These are phyloP conservation scores for Komagataella pastoris DNA, from an alignment of 805 yeast genomes.

Conservation along the genomic window DNA sequence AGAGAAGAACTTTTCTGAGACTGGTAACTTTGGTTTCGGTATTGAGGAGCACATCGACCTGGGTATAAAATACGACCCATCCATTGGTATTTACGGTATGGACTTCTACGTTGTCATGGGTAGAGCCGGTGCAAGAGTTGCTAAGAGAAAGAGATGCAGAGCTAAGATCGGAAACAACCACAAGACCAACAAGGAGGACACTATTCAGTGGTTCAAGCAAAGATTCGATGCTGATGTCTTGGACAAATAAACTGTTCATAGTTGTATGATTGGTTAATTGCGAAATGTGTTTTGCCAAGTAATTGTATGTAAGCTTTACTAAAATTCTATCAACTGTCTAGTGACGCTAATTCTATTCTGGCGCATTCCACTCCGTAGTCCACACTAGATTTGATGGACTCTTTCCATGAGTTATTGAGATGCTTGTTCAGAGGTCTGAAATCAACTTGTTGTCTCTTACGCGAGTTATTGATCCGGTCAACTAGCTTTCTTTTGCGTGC, in stretches of 20 bases:
- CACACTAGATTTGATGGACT: slow-evolving; percentile 25
- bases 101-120: slow-evolving; percentile 99
- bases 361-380: slow-evolving; percentile 23
- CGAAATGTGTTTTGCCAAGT: not conserved
- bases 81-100: slow-evolving; percentile 99
- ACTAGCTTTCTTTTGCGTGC: slow-evolving; percentile 25
- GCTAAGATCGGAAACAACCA: slow-evolving; percentile 85
- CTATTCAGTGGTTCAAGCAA: slow-evolving; percentile 98
- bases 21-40: slow-evolving; percentile 99
- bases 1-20: slow-evolving; percentile 89
- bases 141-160: slow-evolving; percentile 96
- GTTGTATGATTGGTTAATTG: not conserved
- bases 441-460: slow-evolving; percentile 30
- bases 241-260: slow-evolving; percentile 41
- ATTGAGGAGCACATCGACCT: slow-evolving; percentile 98
- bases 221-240: slow-evolving; percentile 98
- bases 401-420: slow-evolving; percentile 36
- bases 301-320: not conserved
- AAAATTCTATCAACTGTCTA: not conserved
- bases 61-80: slow-evolving; percentile 99
- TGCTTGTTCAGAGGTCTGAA: slow-evolving; percentile 30
- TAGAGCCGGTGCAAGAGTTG: slow-evolving; percentile 97
- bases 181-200: slow-evolving; percentile 83
- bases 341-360: slow-evolving; percentile 7
- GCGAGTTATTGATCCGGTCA: slow-evolving; percentile 25